These are phyloP conservation scores for Penicillium psychrosexuale DNA, from an alignment of 2,329 filamentous ascomycete genomes.

Conservation along the genomic window DNA sequence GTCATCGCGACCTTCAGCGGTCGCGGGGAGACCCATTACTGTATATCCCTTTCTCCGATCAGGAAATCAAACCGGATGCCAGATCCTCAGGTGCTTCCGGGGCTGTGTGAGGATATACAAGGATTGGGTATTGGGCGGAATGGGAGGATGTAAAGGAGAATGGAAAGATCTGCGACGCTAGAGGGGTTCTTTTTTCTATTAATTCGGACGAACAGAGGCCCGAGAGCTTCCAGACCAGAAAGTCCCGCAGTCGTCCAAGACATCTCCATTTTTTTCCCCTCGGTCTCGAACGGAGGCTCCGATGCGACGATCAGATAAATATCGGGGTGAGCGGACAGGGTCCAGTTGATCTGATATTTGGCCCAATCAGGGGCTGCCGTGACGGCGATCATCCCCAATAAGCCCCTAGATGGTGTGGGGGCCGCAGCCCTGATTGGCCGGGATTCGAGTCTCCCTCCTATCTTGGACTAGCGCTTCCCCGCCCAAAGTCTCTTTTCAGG, in stretches of 20 bases:
- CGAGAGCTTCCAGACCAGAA: neutral
- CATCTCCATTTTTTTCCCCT: neutral
- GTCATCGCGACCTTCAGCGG: neutral
- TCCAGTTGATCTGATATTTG: neutral
- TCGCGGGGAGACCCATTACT: constrained; percentile 7
- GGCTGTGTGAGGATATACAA: neutral
- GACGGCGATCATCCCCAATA: neutral
- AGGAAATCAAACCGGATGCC: neutral
- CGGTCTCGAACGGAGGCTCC: neutral
- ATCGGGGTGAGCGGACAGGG: neutral
- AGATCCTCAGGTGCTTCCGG: neutral
- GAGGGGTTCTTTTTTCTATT: neutral
- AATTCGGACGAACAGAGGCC: neutral
- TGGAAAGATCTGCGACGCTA: neutral
- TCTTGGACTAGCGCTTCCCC: neutral
- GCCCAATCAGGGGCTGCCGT: neutral
- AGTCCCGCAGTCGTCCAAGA: neutral
- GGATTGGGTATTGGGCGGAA: neutral
- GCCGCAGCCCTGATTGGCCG: neutral
- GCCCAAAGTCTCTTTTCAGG: neutral
- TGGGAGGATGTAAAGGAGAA: neutral
- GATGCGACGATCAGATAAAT: constrained; percentile 9
- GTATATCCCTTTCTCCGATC: neutral
- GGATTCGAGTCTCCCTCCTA: accelerated
- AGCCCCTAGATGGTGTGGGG: too few relatives aligned